Evolutionary conservation across 192 early-diverging fungal species (phyloP).

Genomic region (Anaeromyces robustus): DNA sequence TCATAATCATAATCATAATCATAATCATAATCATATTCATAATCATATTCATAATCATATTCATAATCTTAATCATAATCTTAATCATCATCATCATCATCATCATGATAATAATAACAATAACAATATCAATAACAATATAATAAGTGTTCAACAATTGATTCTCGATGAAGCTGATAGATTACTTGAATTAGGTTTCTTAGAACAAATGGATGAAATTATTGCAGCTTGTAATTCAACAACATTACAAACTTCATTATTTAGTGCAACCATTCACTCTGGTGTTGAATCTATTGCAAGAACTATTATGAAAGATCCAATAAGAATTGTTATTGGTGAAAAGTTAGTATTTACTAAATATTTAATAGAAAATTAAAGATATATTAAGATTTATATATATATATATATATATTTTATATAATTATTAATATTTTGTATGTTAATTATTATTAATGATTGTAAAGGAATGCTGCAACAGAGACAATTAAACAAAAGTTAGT

Average conservation of each 20-base stretch:
- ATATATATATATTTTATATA: too few relatives aligned
- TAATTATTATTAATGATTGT: background rate
- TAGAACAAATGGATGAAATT: constrained; percentile 79
- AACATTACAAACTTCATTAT: constrained; percentile 64
- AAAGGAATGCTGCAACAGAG: constrained; percentile 75
- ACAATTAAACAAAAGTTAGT: constrained; percentile 77
- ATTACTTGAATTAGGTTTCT: constrained; percentile 63
- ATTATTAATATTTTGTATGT: too few relatives aligned
- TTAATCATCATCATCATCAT: too few relatives aligned
- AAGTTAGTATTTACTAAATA: too few relatives aligned
- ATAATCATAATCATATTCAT: too few relatives aligned
- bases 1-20: too few relatives aligned
- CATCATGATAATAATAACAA: too few relatives aligned
- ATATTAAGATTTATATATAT: too few relatives aligned
- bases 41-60: too few relatives aligned
- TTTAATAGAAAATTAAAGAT: too few relatives aligned
- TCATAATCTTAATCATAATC: too few relatives aligned
- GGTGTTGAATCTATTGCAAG: constrained; percentile 81
- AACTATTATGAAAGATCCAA: constrained; percentile 78
- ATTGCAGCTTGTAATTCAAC: constrained; percentile 59
- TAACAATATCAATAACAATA: too few relatives aligned
- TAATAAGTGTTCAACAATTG: constrained; percentile 52
- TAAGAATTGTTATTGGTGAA: constrained; percentile 73
- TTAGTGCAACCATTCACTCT: constrained; percentile 87
- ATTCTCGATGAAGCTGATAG: constrained; percentile 76